phyloP scores from a whole-genome alignment of 2,329 filamentous ascomycete genomes.

The Calonectria henricotiae region DNA sequence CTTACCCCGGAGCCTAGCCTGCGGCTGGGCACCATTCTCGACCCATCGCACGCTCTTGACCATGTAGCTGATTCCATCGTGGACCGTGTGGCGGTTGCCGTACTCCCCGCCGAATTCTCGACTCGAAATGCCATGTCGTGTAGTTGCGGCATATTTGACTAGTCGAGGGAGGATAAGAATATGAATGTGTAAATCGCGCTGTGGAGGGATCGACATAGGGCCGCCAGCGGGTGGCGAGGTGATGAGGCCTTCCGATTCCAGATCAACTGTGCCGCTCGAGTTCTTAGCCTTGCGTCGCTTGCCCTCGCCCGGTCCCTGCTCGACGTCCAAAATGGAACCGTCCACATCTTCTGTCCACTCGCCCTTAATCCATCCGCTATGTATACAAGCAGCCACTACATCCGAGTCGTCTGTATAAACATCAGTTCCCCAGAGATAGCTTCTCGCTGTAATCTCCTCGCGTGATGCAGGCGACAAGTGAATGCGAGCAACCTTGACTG shows the following conservation, averaged over 20 bases:
- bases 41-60: slow-evolving; percentile 89
- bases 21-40: slow-evolving; percentile 78
- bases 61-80: slow-evolving; percentile 93
- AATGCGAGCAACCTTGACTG: slow-evolving; percentile 86
- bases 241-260: slow-evolving; percentile 64
- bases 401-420: slow-evolving; percentile 98
- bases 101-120: slow-evolving; percentile 80
- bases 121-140: slow-evolving; percentile 86
- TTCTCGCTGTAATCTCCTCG: slow-evolving; percentile 86
- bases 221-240: slow-evolving; percentile 71
- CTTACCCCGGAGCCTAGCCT: slow-evolving; percentile 71
- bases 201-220: slow-evolving; percentile 76
- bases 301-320: slow-evolving; percentile 54
- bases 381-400: slow-evolving; percentile 91
- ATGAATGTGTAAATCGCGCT: slow-evolving; percentile 89
- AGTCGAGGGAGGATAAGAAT: slow-evolving; percentile 86
- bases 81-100: slow-evolving; percentile 65
- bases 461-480: slow-evolving; percentile 80
- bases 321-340: slow-evolving; percentile 75
- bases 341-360: slow-evolving; percentile 89
- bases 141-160: slow-evolving; percentile 82
- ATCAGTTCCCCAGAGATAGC: slow-evolving; percentile 92
- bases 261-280: slow-evolving; percentile 53
- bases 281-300: slow-evolving; percentile 57
- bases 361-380: slow-evolving; percentile 92